Conservation (phyloP, 2,329 filamentous ascomycete genomes). For the Trichoderma hamatum region DNA sequence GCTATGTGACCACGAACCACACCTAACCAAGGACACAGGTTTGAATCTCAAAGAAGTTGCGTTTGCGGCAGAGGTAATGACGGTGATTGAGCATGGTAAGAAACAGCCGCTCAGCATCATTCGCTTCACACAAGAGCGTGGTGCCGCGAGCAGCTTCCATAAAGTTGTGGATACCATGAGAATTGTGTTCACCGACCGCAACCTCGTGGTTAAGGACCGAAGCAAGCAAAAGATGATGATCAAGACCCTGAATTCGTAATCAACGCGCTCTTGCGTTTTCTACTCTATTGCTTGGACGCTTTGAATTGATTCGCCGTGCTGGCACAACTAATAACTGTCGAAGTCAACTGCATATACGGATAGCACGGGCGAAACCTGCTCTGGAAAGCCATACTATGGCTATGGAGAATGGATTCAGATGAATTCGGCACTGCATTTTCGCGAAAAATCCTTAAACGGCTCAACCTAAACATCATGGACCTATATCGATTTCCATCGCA, state of each 20-base stretch:
- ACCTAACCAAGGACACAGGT: slow-evolving; percentile 54
- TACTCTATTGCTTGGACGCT: background rate
- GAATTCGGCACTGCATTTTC: background rate
- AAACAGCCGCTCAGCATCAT: slow-evolving; percentile 77
- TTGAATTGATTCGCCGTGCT: background rate
- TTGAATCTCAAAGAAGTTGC: slow-evolving; percentile 84
- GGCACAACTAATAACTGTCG: background rate
- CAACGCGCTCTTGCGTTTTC: background rate
- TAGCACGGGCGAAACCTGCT: background rate
- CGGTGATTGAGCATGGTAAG: slow-evolving; percentile 81
- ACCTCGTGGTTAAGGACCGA: slow-evolving; percentile 69
- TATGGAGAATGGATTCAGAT: background rate
- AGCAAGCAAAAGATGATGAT: slow-evolving; percentile 73
- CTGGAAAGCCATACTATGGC: background rate
- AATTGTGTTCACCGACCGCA: slow-evolving; percentile 65
- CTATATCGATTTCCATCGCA: background rate
- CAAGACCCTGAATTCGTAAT: slow-evolving; percentile 62
- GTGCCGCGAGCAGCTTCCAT: slow-evolving; percentile 88
- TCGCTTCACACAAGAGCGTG: slow-evolving; percentile 85
- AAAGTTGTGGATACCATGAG: slow-evolving; percentile 78
- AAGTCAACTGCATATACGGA: slow-evolving; percentile 23
- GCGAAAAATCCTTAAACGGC: background rate
- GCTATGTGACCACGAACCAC: background rate
- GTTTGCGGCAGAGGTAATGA: slow-evolving; percentile 86
- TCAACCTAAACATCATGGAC: background rate